Base-by-base conservation (phyloP, 176 grass and related monocot species). In the Oryza glaberrima region DNA sequence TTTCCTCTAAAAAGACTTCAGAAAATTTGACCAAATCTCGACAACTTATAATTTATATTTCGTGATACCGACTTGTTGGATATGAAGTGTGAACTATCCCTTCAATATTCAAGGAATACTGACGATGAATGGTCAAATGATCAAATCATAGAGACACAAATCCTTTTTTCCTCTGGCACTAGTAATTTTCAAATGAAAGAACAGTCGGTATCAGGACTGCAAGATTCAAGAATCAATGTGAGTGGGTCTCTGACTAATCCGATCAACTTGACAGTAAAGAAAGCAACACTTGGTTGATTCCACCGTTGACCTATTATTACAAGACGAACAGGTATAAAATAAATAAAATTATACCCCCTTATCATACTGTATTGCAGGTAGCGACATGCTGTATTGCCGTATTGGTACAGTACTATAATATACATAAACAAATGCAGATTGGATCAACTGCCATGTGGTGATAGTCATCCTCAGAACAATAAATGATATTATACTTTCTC, bases 181-280 rank as follows among this genome's bases (percentile, higher is more conserved):
- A 34, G 51, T 63, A 26, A 9, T 66, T 73, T 65, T 68, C 7
- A 70, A 46, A 25, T 6, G 23, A 69, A 12, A 5, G 19, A 10
- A 5, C 26, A 5, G 26, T 28, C 34, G 0, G 11, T 14, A 0
- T 48, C n/a, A 49, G 14, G 17, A 20, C 35, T 14, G 1, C 11
- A 22, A 58, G 34, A 15, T 75, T 1, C 19, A 34, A 58, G 38
- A 36, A 6, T 34, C 67, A 45, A 83, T 72, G 80, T 51, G 40
- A 70, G 52, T 3, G 40, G 40, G 79, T 41, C 25, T 11, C 13
- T 9, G 48, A 51, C 12, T 51, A 15, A 15, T 64, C 67, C 38
- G 3, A 35, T 38, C 23, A 67, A 43, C 54, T 56, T 17, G 75
- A 79, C 43, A 83, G 22, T 61, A 88, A 77, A 65, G n/a, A 70